Evolutionary conservation across 306 rosid genomes (phyloP).

Genomic region (Hippophae rhamnoides): DNA sequence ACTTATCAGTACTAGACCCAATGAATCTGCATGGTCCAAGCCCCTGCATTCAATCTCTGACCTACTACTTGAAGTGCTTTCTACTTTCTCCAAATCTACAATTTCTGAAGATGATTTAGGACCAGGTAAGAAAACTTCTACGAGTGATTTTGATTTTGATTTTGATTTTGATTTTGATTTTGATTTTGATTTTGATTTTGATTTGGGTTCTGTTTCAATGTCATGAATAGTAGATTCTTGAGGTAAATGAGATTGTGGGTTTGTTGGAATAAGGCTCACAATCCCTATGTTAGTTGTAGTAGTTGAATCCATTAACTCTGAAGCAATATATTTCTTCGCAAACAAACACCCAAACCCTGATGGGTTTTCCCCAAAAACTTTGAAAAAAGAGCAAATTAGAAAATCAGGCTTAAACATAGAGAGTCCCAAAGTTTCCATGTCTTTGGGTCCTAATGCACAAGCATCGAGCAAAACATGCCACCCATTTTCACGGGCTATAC

Average conservation of each 20-base stretch:
- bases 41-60: conserved; percentile 45
- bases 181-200: background rate
- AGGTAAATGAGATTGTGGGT: conserved; percentile 13
- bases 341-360: conserved; percentile 80
- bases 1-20: conserved; percentile 53
- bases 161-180: no score
- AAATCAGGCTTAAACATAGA: conserved; percentile 77
- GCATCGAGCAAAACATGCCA: conserved; percentile 77
- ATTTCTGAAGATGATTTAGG: conserved; percentile 22
- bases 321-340: conserved; percentile 54
- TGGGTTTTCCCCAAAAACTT: conserved; percentile 67
- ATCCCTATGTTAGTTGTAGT: conserved; percentile 44
- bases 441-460: conserved; percentile 69
- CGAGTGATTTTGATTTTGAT: no score
- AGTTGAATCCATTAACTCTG: conserved; percentile 32
- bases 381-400: conserved; percentile 62
- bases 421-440: conserved; percentile 66
- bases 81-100: conserved; percentile 16
- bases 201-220: conserved; percentile 11
- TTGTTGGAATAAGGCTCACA: conserved; percentile 42
- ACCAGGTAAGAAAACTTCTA: no score
- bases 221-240: conserved; percentile 9
- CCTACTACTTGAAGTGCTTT: conserved; percentile 3
- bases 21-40: conserved; percentile 65
- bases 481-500: conserved; percentile 65